Base-by-base conservation (phyloP, 345 rosid genomes). In the Hirschfeldia incana region DNA sequence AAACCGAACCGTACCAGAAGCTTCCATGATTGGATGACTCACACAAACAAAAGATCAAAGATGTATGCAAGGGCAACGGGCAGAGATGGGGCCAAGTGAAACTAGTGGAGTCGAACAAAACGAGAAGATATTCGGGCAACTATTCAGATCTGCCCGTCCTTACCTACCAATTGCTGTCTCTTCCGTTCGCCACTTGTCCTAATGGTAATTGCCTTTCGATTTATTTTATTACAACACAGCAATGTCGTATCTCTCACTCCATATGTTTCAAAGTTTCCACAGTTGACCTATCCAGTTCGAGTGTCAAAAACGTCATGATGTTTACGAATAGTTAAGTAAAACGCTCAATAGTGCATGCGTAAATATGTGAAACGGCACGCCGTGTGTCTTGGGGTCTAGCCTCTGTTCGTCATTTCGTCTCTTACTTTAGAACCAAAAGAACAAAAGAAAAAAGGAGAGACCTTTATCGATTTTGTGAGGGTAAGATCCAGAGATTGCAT, bases 401-500 rank as follows among this genome's bases (percentile, higher is more conserved):
- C 8, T 61, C 33, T 62, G 64, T 73, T 78, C 6, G 76, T 72
- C 72, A 71, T 53, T 77, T 78, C 71, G 72, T 78, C 59, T 73
- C 63, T 59, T n/a, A 70, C 53, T 53, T 8, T 1, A 28, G 28
- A 63, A 8, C 6, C 13, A 12, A 59, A 59, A 21, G 12, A 21
- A 8, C 29, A 27, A 77, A 36, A 77, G 15, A 1, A 26, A 77
- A 36, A 65, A 57, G 66, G 0, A 42, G 68, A 67, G 67, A 44
- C 63, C 69, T 66, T 59, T 68, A 73, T 60, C 78, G 78, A 79
- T 27, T 79, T 74, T 68, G 30, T 13, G 65, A 61, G 70, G 39
- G 74, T 67, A 72, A 78, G 82, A 79, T 79, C 78, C 70, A 73
- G 75, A 79, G 78, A 79, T 74, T 79, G 70, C 75, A 73, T 79